These are phyloP conservation scores for Chlamydomonas schloesseri DNA, from an alignment of 139 green algal species.

Conservation along the genomic window DNA sequence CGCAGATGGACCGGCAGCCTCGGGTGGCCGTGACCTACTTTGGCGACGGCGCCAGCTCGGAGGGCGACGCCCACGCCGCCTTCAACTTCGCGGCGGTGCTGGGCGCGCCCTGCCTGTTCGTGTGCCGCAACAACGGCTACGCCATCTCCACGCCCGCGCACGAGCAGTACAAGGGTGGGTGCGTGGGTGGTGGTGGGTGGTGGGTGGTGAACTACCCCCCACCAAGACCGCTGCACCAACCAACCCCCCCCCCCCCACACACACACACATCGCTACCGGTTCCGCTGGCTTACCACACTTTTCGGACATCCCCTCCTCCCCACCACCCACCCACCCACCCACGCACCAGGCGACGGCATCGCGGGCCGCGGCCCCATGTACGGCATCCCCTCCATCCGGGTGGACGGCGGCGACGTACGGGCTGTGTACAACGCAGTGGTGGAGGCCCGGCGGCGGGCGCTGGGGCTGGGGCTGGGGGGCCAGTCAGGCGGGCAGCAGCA, in stretches of 20 bases:
- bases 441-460: conserved; percentile 67
- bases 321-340: no score
- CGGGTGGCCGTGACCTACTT: conserved; percentile 80
- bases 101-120: conserved; percentile 85
- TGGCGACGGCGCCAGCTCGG: conserved; percentile 88
- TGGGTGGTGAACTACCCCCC: no score
- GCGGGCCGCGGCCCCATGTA: conserved; percentile 80
- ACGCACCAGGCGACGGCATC: conserved; percentile 90
- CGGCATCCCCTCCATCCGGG: conserved; percentile 84
- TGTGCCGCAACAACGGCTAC: conserved; percentile 98
- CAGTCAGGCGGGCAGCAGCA: no score
- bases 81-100: conserved; percentile 95
- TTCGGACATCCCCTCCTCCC: neutral
- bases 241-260: neutral
- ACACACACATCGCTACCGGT: neutral
- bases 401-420: conserved; percentile 91
- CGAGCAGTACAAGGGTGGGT: conserved; percentile 88
- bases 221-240: neutral
- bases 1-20: conserved; percentile 47
- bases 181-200: neutral
- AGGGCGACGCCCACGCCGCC: conserved; percentile 96
- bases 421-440: conserved; percentile 85
- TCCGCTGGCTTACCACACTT: no score
- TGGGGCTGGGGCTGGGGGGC: no score
- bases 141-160: conserved; percentile 90